Evolutionary conservation across 305 asterid genomes (phyloP).

Genomic region (Fraxinus platypoda): DNA sequence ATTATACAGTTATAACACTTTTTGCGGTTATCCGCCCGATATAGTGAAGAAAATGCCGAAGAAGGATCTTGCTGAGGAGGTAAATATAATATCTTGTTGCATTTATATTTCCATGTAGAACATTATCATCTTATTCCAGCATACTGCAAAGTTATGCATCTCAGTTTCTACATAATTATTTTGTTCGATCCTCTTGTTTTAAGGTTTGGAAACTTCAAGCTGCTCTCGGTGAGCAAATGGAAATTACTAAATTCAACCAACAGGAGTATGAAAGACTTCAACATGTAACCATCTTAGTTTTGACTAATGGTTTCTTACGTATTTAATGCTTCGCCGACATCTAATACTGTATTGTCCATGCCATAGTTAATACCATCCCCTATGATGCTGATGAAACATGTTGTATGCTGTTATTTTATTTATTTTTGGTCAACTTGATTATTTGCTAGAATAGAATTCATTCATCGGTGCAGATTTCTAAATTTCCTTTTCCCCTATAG

Average conservation of each 20-base stretch:
- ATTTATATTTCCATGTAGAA: neutral
- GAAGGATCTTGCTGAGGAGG: slow-evolving; percentile 99
- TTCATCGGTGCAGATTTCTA: neutral
- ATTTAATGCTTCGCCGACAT: neutral
- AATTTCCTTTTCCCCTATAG: neutral
- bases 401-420: neutral
- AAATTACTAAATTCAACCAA: slow-evolving; percentile 89
- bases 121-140: neutral
- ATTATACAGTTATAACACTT: slow-evolving; percentile 76
- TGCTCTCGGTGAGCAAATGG: slow-evolving; percentile 97
- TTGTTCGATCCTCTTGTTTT: slow-evolving; percentile 19
- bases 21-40: slow-evolving; percentile 93
- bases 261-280: slow-evolving; percentile 97
- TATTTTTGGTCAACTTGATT: neutral
- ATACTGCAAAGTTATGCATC: neutral
- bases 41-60: slow-evolving; percentile 97
- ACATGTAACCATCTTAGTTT: slow-evolving; percentile 53
- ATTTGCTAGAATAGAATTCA: neutral
- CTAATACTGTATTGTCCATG: neutral
- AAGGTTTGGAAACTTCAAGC: slow-evolving; percentile 99
- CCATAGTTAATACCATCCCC: neutral
- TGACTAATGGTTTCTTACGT: neutral
- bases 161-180: neutral
- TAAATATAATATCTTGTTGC: slow-evolving; percentile 25
- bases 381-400: neutral